Evolutionary conservation across 169 alveolate genomes (phyloP).

Genomic region (Perkinsus marinus): DNA sequence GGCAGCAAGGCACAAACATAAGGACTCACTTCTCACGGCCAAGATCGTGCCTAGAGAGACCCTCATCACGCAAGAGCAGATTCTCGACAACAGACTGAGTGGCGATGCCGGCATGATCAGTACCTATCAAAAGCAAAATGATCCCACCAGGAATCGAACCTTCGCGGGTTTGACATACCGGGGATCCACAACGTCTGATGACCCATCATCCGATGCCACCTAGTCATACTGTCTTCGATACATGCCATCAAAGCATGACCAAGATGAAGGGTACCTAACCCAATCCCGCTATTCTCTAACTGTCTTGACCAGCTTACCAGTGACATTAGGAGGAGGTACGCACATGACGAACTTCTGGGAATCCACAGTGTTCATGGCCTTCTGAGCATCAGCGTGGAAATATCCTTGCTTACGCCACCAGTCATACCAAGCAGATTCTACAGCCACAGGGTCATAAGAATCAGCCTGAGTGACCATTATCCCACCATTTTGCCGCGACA

Average conservation of each 20-base stretch:
- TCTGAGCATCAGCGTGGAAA: conserved; percentile 59
- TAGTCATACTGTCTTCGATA: conserved; percentile 89
- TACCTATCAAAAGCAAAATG: conserved; percentile 1
- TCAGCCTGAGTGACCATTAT: conserved; percentile 39
- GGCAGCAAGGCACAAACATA: neutral
- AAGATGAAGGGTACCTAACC: conserved; percentile 84
- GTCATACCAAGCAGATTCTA: conserved; percentile 84
- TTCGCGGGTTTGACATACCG: conserved; percentile 57
- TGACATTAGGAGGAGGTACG: conserved; percentile 99
- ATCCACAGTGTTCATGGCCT: conserved; percentile 43
- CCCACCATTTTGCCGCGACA: conserved; percentile 15
- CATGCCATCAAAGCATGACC: conserved; percentile 98
- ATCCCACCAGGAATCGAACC: neutral
- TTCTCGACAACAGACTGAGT: conserved; percentile 97
- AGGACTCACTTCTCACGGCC: conserved; percentile 74
- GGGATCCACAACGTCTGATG: conserved; percentile 93
- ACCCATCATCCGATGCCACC: conserved; percentile 93
- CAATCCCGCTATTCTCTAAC: neutral
- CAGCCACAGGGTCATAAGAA: conserved; percentile 84
- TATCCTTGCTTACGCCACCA: conserved; percentile 83
- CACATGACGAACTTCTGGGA: conserved; percentile 76
- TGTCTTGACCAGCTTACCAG: conserved; percentile 53
- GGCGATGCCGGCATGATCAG: conserved; percentile 98
- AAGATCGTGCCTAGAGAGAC: conserved; percentile 80
- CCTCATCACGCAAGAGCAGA: conserved; percentile 75